Evolutionary conservation across 2,329 filamentous ascomycete species (phyloP).

Genomic region (Sarocladiaceae sp.): DNA sequence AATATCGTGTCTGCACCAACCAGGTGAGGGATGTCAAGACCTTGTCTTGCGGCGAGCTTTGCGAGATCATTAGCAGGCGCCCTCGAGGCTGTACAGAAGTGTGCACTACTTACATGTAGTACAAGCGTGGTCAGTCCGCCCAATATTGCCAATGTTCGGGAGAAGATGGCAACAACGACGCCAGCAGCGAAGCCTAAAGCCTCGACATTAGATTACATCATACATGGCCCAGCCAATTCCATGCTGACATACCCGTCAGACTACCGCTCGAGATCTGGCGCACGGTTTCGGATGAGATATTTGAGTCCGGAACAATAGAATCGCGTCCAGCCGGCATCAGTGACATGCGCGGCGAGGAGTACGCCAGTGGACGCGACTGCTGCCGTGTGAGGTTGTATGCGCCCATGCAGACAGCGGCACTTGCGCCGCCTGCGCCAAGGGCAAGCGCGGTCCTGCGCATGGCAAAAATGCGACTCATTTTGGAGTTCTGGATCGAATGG

Average conservation of each 20-base stretch:
- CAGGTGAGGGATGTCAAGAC: constrained; percentile 34
- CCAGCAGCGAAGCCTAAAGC: constrained; percentile 56
- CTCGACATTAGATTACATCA: neutral
- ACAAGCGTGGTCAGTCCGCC: constrained; percentile 60
- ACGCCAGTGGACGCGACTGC: neutral
- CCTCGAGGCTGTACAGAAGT: too few relatives aligned
- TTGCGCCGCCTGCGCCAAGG: neutral
- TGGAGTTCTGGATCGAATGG: too few relatives aligned
- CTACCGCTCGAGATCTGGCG: constrained; percentile 52
- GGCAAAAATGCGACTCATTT: constrained; percentile 4
- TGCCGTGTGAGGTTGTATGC: constrained; percentile 6
- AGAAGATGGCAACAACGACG: constrained; percentile 65
- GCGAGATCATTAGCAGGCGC: neutral
- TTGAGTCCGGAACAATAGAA: constrained; percentile 14
- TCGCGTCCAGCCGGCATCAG: constrained; percentile 8
- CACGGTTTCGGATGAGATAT: constrained; percentile 28
- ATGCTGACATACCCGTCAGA: constrained; percentile 37
- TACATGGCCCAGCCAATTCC: neutral
- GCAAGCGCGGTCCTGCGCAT: constrained; percentile 5
- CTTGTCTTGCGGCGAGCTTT: constrained; percentile 40
- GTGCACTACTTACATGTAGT: constrained; percentile 51
- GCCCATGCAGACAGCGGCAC: constrained; percentile 2
- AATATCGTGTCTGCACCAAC: constrained; percentile 32
- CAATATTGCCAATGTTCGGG: constrained; percentile 63
- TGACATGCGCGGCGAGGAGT: neutral